These are phyloP conservation scores for Picea mariana DNA, from an alignment of 83 land plant species.

Conservation along the genomic window DNA sequence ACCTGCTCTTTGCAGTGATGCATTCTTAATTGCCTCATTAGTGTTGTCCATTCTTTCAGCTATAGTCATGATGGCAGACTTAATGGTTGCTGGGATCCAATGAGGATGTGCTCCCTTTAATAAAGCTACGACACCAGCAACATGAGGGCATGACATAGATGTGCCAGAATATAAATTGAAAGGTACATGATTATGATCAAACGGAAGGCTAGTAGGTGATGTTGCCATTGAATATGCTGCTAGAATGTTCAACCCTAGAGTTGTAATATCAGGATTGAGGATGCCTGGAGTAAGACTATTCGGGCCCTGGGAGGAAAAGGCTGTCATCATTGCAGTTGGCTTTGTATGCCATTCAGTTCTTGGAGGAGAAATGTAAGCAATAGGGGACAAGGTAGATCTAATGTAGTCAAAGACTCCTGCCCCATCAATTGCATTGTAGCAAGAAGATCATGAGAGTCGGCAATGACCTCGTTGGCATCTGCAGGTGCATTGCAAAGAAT, in stretches of 20 bases:
- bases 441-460: slow-evolving; percentile 52
- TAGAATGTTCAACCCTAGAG: slow-evolving; percentile 75
- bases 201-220: slow-evolving; percentile 22
- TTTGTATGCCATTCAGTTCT: slow-evolving; percentile 19
- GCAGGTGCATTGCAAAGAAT: slow-evolving; percentile 26
- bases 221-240: slow-evolving; percentile 57
- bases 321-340: slow-evolving; percentile 61
- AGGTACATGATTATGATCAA: slow-evolving; percentile 28
- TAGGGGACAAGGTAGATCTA: slow-evolving; percentile 32
- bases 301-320: slow-evolving; percentile 71
- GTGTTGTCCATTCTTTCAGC: slow-evolving; percentile 28
- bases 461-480: slow-evolving; percentile 16
- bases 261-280: slow-evolving; percentile 86
- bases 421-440: slow-evolving; percentile 33
- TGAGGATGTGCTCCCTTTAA: slow-evolving; percentile 52
- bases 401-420: slow-evolving; percentile 29
- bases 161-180: slow-evolving; percentile 57
- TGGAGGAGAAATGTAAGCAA: slow-evolving; percentile 30
- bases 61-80: slow-evolving; percentile 63
- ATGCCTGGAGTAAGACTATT: slow-evolving; percentile 39
- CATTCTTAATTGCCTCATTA: slow-evolving; percentile 13
- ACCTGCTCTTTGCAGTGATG: slow-evolving; percentile 17
- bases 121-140: slow-evolving; percentile 59
- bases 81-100: slow-evolving; percentile 68
- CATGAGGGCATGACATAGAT: slow-evolving; percentile 73